Conservation (phyloP, 805 yeast species). For the Scheffersomyces stipitis region DNA sequence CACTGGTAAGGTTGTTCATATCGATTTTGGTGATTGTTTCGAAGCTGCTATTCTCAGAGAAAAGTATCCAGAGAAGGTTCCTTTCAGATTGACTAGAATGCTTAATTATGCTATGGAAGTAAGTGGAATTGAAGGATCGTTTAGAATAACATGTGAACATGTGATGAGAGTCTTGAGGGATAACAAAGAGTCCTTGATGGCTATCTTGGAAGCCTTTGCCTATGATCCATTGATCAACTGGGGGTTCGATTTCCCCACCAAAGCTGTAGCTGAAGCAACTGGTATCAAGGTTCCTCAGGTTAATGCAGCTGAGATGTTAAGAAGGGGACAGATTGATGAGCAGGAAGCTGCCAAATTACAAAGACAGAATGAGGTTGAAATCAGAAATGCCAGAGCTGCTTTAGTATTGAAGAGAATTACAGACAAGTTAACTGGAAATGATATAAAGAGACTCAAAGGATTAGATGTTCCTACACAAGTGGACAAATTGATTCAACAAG, state of each 20-base stretch:
- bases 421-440: conserved; percentile 92
- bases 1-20: conserved; percentile 94
- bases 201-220: conserved; percentile 96
- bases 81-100: conserved; percentile 96
- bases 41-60: conserved; percentile 97
- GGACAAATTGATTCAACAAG: conserved; percentile 90
- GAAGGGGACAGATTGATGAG: conserved; percentile 73
- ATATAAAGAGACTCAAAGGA: conserved; percentile 69
- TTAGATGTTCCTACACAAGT: conserved; percentile 87
- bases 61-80: conserved; percentile 97
- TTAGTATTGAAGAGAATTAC: conserved; percentile 86
- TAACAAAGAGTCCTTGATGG: conserved; percentile 95
- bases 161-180: conserved; percentile 94
- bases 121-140: conserved; percentile 96
- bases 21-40: conserved; percentile 98
- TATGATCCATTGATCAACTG: conserved; percentile 97
- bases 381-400: conserved; percentile 86
- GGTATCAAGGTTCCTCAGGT: conserved; percentile 67
- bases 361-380: conserved; percentile 66
- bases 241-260: conserved; percentile 94
- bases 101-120: conserved; percentile 98
- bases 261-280: conserved; percentile 70
- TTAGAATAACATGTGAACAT: conserved; percentile 93
- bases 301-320: conserved; percentile 67
- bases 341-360: conserved; percentile 73